Base-by-base conservation (phyloP, 108 stramenopile species). In the Fistulifera pelliculosa region DNA sequence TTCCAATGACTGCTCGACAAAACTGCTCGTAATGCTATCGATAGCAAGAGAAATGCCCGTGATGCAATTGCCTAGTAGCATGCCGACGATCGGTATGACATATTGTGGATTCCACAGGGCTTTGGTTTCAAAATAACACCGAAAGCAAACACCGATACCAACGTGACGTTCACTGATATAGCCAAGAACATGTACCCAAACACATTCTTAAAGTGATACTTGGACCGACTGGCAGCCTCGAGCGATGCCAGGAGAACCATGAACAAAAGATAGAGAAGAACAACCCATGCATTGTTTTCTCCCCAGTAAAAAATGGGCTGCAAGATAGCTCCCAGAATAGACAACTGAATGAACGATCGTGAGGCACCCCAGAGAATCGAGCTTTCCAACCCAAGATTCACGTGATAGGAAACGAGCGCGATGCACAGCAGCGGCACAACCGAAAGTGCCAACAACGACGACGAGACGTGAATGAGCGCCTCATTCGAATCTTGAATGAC, bases 61-160 rank as follows among this genome's bases (percentile, higher is more conserved):
- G 44, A 91, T 87, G 54, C 78, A 78, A 42, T 90, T 88, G 16
- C 94, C 90, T 28, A 95, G 50, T 6, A 95, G 58, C 94, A 95
- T 95, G 0, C 94, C 94, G 19, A 70, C 66, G 8, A 91, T 82
- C 0, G 91, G 81, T 45, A 94, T 89, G 23, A 94, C 77, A 47
- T 90, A 90, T 22, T 87, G 81, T 15, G 93, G 93, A 62, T 80
- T 48, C 70, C 70, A 71, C 6, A 79, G 11, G 87, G 87, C 15
- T 38, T 24, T 3, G 83, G 82, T 31, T 68, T 68, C 6, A 93
- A 55, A 40, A 93, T 64, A 28, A 81, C 1, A 1, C 73, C 75
- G 47, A 90, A 85, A 4, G 90, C 75, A 52, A 86, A 88, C 7
- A 70, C 0, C 14, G 78, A 73, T 0, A 87, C 76, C 27, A 49